phyloP scores from a whole-genome alignment of 2,329 filamentous ascomycete species.

The Thelonectria rubi region DNA sequence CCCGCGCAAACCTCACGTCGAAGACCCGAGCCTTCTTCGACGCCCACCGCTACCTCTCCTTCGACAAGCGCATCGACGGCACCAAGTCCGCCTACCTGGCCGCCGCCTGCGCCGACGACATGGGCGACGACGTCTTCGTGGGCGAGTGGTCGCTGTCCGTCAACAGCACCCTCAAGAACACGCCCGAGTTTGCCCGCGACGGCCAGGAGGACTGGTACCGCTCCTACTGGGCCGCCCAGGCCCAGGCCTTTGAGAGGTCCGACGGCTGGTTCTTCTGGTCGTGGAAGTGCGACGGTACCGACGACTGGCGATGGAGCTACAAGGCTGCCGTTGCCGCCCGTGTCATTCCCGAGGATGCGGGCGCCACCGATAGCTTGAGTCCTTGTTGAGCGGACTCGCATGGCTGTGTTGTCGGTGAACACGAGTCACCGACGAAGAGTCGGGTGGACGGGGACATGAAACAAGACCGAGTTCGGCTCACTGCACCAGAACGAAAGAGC shows the following conservation, averaged over 20 bases:
- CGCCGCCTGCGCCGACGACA: conserved; percentile 59
- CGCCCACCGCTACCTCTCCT: conserved; percentile 68
- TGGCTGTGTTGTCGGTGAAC: background rate
- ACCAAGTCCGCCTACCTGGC: conserved; percentile 60
- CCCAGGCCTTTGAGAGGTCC: conserved; percentile 61
- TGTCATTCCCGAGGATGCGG: conserved; percentile 40
- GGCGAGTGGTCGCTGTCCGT: conserved; percentile 68
- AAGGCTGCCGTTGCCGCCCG: conserved; percentile 40
- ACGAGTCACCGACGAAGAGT: background rate
- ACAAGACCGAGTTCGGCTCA: background rate
- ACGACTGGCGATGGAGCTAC: conserved; percentile 62
- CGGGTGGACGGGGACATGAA: too few relatives aligned
- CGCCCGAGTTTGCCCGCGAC: conserved; percentile 52
- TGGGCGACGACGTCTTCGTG: conserved; percentile 57
- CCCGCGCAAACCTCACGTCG: conserved; percentile 54
- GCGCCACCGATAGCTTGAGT: conserved; percentile 24
- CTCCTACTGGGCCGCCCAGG: conserved; percentile 66
- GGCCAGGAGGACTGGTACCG: conserved; percentile 60
- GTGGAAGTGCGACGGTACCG: conserved; percentile 61
- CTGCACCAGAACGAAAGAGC: background rate
- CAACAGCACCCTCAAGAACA: conserved; percentile 57
- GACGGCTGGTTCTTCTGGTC: conserved; percentile 69
- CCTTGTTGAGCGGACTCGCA: background rate
- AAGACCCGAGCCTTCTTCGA: conserved; percentile 61
- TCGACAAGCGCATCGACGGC: conserved; percentile 48